These are phyloP conservation scores for Boletus fagicola DNA, from an alignment of 768 basidiomycete genomes.

Conservation along the genomic window DNA sequence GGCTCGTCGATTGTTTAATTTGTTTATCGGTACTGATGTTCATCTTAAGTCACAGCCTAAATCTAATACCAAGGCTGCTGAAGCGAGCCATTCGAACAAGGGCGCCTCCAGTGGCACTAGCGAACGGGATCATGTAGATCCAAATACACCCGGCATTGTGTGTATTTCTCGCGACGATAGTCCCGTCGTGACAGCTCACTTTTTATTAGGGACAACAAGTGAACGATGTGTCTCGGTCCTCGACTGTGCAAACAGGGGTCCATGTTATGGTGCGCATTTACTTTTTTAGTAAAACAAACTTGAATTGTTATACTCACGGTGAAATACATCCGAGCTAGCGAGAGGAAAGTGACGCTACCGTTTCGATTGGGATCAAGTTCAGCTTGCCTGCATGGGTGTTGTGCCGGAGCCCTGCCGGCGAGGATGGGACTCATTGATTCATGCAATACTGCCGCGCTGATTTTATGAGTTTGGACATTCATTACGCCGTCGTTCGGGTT, in stretches of 20 bases:
- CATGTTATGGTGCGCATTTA: background rate
- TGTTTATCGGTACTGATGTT: too few species aligned
- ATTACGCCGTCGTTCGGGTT: background rate
- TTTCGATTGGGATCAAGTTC: background rate
- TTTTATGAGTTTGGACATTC: too few species aligned
- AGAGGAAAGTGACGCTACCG: background rate
- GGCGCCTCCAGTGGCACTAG: too few species aligned
- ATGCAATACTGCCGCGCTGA: background rate
- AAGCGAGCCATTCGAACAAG: too few species aligned
- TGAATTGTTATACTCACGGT: background rate
- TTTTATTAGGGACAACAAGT: background rate
- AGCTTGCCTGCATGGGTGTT: background rate
- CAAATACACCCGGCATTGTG: too few species aligned
- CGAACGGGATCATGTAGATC: too few species aligned
- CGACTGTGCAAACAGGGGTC: background rate
- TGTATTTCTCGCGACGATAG: too few species aligned
- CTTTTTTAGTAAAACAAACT: too few species aligned
- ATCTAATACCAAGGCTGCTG: too few species aligned
- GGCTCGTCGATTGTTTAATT: too few species aligned
- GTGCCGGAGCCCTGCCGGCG: background rate
- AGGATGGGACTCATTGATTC: background rate
- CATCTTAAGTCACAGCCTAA: too few species aligned
- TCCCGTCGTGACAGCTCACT: background rate
- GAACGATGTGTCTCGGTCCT: background rate
- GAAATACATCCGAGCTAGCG: background rate